Conservation (phyloP, 2,329 filamentous ascomycete genomes). For the Moelleriella libera region DNA sequence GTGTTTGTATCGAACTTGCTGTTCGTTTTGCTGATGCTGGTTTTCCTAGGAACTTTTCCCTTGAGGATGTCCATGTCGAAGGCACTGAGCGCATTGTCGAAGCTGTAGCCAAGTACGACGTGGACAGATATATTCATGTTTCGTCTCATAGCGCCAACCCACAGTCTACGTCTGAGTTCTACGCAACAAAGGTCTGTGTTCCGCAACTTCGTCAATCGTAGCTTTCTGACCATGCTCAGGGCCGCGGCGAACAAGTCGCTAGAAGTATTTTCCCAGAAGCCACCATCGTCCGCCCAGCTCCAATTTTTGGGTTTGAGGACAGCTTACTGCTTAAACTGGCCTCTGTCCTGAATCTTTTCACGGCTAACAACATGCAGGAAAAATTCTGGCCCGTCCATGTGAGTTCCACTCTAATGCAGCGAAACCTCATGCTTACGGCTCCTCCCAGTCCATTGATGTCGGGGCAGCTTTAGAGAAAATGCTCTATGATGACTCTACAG, state of each 20-base stretch:
- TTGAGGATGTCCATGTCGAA: slow-evolving; percentile 87
- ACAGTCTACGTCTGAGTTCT: slow-evolving; percentile 77
- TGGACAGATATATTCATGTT: slow-evolving; percentile 92
- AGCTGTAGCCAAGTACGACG: slow-evolving; percentile 92
- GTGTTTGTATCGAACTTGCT: neutral
- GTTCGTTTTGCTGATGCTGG: neutral
- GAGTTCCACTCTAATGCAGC: slow-evolving; percentile 14
- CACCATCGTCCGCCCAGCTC: slow-evolving; percentile 87
- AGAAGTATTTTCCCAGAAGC: slow-evolving; percentile 90
- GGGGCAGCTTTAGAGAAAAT: slow-evolving; percentile 80
- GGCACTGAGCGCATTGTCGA: slow-evolving; percentile 85
- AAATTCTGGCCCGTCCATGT: slow-evolving; percentile 85
- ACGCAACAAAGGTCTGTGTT: slow-evolving; percentile 61
- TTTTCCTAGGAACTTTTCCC: slow-evolving; percentile 66
- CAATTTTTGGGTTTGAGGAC: slow-evolving; percentile 92
- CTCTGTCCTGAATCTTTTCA: slow-evolving; percentile 66
- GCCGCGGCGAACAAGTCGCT: slow-evolving; percentile 66
- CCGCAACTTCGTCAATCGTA: neutral
- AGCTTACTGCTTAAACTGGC: slow-evolving; percentile 79
- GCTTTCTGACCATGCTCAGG: slow-evolving; percentile 28
- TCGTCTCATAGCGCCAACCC: slow-evolving; percentile 84
- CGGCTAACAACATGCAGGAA: slow-evolving; percentile 87
- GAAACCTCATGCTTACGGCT: too few relatives aligned
- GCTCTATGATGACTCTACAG: slow-evolving; percentile 80
- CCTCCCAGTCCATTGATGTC: slow-evolving; percentile 65